These are phyloP conservation scores for Dictyophora rubrovolvata DNA, from an alignment of 768 basidiomycete genomes.

Conservation along the genomic window DNA sequence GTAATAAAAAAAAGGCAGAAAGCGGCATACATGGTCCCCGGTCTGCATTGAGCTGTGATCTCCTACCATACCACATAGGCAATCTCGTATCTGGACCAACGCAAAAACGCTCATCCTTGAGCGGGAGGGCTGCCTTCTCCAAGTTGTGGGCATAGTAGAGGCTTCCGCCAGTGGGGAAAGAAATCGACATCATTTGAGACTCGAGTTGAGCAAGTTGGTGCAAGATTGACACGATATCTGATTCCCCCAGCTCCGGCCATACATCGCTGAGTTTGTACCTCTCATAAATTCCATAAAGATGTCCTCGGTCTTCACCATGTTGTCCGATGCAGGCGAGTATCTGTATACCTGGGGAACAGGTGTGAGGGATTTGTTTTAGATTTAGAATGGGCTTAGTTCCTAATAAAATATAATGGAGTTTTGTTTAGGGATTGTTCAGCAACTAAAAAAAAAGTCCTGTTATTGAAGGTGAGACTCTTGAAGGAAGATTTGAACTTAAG, in stretches of 20 bases:
- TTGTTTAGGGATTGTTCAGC: too few species aligned
- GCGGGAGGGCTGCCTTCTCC: slow-evolving; percentile 30
- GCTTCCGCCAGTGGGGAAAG: slow-evolving; percentile 43
- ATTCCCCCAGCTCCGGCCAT: slow-evolving; percentile 29
- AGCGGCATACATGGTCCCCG: slow-evolving; percentile 42
- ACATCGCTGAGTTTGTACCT: slow-evolving; percentile 34
- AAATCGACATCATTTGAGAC: slow-evolving; percentile 36
- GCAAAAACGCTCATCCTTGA: slow-evolving; percentile 32
- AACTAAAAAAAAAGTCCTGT: too few species aligned
- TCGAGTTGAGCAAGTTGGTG: slow-evolving; percentile 39
- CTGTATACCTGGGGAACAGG: slow-evolving; percentile 22
- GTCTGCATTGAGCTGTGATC: slow-evolving; percentile 37
- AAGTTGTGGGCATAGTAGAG: slow-evolving; percentile 39
- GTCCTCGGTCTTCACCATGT: slow-evolving; percentile 20
- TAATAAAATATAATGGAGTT: too few species aligned
- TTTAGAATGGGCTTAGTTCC: too few species aligned
- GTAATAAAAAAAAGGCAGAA: slow-evolving; percentile 20
- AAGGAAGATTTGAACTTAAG: too few species aligned
- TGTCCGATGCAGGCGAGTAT: slow-evolving; percentile 21
- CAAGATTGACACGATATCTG: slow-evolving; percentile 30
- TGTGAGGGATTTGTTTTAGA: too few species aligned
- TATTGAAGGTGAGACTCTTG: too few species aligned
- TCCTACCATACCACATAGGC: slow-evolving; percentile 39
- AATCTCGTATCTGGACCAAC: slow-evolving; percentile 33
- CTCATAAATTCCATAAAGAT: slow-evolving; percentile 23